Percentiles rank a stretch among this genome's conserved stretches.
phyloP scores from a whole-genome alignment of 2,329 filamentous ascomycete species.

The Sporothrix brasiliensis region DNA sequence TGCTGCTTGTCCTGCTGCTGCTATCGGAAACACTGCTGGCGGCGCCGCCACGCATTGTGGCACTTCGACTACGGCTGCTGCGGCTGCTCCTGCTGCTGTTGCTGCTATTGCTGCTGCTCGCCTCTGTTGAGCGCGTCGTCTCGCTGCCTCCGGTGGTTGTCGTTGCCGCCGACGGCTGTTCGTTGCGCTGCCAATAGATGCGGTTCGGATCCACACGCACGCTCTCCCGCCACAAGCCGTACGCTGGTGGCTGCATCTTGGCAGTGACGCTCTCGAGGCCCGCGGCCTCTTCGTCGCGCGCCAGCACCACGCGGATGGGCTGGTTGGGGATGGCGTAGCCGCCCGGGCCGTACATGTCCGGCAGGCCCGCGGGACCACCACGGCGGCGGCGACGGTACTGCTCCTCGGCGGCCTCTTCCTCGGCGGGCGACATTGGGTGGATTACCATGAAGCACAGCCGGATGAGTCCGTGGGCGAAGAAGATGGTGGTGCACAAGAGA shows the following conservation, averaged over 20 bases:
- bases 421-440: constrained; percentile 46
- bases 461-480: constrained; percentile 79
- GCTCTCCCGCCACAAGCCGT: constrained; percentile 81
- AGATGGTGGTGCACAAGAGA: constrained; percentile 71
- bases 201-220: constrained; percentile 81
- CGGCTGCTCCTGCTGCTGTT: constrained; percentile 35
- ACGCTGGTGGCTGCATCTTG: constrained; percentile 74
- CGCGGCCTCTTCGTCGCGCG: constrained; percentile 71
- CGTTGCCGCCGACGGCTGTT: constrained; percentile 39
- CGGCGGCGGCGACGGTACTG: constrained; percentile 36
- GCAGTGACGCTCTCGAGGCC: constrained; percentile 58
- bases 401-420: constrained; percentile 42
- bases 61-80: constrained; percentile 35
- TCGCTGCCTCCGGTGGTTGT: not conserved
- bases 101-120: constrained; percentile 11
- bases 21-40: constrained; percentile 8
- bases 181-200: constrained; percentile 76
- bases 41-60: constrained; percentile 22
- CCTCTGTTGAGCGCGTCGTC: not conserved
- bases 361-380: constrained; percentile 38
- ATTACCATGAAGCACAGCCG: constrained; percentile 70
- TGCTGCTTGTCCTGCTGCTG: not conserved
- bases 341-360: constrained; percentile 56
- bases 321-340: constrained; percentile 70
- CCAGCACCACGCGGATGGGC: constrained; percentile 77